phyloP scores from a whole-genome alignment of 2,329 filamentous ascomycete species.

The Geosmithia morbida region DNA sequence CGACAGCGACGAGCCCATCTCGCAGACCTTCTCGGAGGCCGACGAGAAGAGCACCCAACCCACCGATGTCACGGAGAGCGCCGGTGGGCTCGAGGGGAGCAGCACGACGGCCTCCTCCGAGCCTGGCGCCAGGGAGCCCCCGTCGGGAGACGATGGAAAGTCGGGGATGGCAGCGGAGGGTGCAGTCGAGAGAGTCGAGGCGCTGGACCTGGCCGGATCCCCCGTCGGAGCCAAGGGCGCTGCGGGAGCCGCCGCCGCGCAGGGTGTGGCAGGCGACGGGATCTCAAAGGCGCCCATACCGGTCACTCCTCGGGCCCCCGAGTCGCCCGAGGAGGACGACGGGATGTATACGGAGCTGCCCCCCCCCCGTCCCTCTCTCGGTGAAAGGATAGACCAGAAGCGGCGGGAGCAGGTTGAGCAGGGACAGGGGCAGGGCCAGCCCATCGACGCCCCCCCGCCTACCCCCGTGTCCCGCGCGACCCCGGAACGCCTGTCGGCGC shows the following conservation, averaged over 20 bases:
- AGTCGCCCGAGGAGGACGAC: slow-evolving; percentile 7
- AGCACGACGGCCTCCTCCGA: slow-evolving; percentile 10
- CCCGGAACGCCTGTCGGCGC: slow-evolving; percentile 21
- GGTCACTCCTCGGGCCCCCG: slow-evolving; percentile 5
- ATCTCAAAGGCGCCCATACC: slow-evolving; percentile 4
- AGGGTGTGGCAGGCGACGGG: background rate
- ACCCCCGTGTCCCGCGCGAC: slow-evolving; percentile 1
- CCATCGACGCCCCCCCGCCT: background rate
- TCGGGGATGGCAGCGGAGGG: slow-evolving; percentile 14
- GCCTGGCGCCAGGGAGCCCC: slow-evolving; percentile 5
- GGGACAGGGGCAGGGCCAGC: too few species aligned
- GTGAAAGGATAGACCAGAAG: slow-evolving; percentile 34
- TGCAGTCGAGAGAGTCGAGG: slow-evolving; percentile 30
- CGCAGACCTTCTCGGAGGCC: slow-evolving; percentile 28
- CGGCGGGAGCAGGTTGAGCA: slow-evolving; percentile 27
- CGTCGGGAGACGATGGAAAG: slow-evolving; percentile 14
- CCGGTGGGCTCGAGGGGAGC: slow-evolving; percentile 15
- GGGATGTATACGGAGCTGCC: slow-evolving; percentile 7
- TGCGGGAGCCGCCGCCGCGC: slow-evolving; percentile 3
- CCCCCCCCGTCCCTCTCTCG: slow-evolving; percentile 14
- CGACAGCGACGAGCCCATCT: slow-evolving; percentile 31
- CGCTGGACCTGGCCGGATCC: slow-evolving; percentile 31
- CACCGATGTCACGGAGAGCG: slow-evolving; percentile 21
- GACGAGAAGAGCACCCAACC: slow-evolving; percentile 32
- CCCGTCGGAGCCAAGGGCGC: slow-evolving; percentile 11